These are phyloP conservation scores for Auriscalpium orientale DNA, from an alignment of 768 basidiomycete species.

Conservation along the genomic window DNA sequence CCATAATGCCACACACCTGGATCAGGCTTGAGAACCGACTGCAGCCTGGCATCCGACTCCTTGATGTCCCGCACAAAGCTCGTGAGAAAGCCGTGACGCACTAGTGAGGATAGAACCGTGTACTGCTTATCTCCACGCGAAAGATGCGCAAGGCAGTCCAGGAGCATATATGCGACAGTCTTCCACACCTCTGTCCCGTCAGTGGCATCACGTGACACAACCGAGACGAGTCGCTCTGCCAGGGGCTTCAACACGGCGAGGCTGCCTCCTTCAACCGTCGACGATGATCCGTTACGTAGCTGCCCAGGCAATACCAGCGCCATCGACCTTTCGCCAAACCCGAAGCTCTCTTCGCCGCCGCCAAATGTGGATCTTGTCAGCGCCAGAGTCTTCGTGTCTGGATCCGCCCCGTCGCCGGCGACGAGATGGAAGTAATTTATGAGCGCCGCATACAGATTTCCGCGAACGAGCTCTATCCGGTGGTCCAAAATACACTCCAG, in stretches of 20 bases:
- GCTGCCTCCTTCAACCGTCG: slow-evolving; percentile 53
- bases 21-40: slow-evolving; percentile 77
- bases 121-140: slow-evolving; percentile 66
- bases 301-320: slow-evolving; percentile 24
- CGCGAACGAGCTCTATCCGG: slow-evolving; percentile 78
- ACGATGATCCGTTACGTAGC: slow-evolving; percentile 5
- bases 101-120: slow-evolving; percentile 47
- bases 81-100: slow-evolving; percentile 67
- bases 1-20: slow-evolving; percentile 50
- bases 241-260: slow-evolving; percentile 56
- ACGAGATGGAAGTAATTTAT: slow-evolving; percentile 88
- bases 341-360: slow-evolving; percentile 10
- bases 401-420: slow-evolving; percentile 12
- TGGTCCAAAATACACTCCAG: slow-evolving; percentile 72
- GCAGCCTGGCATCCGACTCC: slow-evolving; percentile 69
- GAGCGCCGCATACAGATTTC: slow-evolving; percentile 89
- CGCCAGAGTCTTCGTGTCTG: background rate
- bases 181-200: slow-evolving; percentile 97
- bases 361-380: background rate
- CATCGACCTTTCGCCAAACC: slow-evolving; percentile 4
- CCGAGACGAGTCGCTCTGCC: slow-evolving; percentile 64
- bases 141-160: slow-evolving; percentile 74
- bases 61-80: slow-evolving; percentile 82
- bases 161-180: slow-evolving; percentile 85
- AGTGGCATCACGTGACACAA: slow-evolving; percentile 83